Percentiles rank a stretch among this genome's conserved stretches.
phyloP scores from a whole-genome alignment of 2,329 filamentous ascomycete species.

The Colletotrichum noveboracense region DNA sequence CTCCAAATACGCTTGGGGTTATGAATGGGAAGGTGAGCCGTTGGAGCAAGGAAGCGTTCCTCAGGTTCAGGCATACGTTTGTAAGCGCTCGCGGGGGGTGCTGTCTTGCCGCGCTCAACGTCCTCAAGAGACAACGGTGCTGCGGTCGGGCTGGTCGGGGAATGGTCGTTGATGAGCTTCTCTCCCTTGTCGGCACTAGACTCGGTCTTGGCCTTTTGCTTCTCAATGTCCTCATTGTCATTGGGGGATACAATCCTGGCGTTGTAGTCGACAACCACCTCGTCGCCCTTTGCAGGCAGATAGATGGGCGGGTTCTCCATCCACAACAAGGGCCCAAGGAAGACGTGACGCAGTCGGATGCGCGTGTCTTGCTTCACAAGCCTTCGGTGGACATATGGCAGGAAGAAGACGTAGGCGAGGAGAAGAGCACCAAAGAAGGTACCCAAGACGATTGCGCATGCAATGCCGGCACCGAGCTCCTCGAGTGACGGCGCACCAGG shows the following conservation, averaged over 20 bases:
- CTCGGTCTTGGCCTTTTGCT: background rate
- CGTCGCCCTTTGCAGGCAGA: conserved; percentile 28
- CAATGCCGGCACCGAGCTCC: conserved; percentile 36
- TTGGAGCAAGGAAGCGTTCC: conserved; percentile 23
- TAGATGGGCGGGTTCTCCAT: conserved; percentile 26
- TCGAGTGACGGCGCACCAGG: conserved; percentile 29
- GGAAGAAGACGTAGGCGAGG: conserved; percentile 37
- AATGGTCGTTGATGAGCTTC: background rate
- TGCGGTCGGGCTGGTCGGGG: too few relatives aligned
- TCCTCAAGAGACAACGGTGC: conserved; percentile 23
- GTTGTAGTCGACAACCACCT: conserved; percentile 26
- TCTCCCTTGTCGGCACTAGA: background rate
- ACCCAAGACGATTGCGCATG: conserved; percentile 29
- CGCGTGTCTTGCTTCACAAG: conserved; percentile 36
- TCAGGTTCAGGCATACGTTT: conserved; percentile 43
- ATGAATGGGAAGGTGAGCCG: conserved; percentile 18
- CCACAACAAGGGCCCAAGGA: conserved; percentile 41
- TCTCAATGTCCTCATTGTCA: background rate
- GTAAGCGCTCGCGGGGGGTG: conserved; percentile 31
- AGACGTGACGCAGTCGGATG: conserved; percentile 35
- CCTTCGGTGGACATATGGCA: conserved; percentile 38
- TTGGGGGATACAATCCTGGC: too few relatives aligned
- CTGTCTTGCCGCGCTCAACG: conserved; percentile 37
- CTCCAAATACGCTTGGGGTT: conserved; percentile 23
- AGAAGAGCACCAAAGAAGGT: conserved; percentile 35